Evolutionary conservation across 2,329 filamentous ascomycete genomes (phyloP), one percentile per base, ranked within the genome.

Genomic region (Fusarium vanettenii): DNA sequence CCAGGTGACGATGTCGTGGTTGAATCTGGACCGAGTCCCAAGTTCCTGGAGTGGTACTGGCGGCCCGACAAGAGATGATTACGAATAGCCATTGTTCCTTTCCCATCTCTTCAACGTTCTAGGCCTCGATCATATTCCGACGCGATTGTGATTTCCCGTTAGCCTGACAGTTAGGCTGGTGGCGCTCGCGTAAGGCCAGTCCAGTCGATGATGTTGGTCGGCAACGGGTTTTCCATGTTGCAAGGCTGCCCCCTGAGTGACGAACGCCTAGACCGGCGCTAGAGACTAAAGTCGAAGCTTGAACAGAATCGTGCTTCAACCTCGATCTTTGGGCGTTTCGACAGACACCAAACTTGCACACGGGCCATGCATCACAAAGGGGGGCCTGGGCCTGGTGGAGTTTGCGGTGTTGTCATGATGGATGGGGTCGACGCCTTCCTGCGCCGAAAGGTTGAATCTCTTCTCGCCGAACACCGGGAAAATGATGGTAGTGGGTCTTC

Each of bases 201-300:
- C 43, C 41, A 35, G 48, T 74, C 66, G 69, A 65, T 69, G 69
- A 65, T 50, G 59, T 43, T 60, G 60, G 60, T 55, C 35, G 48
- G 45, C 37, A 62, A 52, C 39, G 39, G 41, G 31, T 50, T 63
- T 55, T 45, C 60, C 25, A 65, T 27, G 59, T 64, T 74, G 66
- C 76, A 78, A 74, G 76, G 74, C 76, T 76, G 65, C 69, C 64
- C 76, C 76, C 72, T 71, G 70, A 65, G 55, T 31, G 48, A 71
- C 41, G 22, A 67, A 67, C 64, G 60, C 68, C 64, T 66, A 60
- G 74, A 57, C 69, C 69, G 43, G 66, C 70, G 56, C 67, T 74
- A 76, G 60, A 62, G 33, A 63, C 55, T 45, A 60, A 71, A 43
- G 57, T 65, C 64, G 62, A 76, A 71, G 62, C 62, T 62, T 52